Base-by-base conservation (phyloP, 306 rosid species). In the Crotalaria pallida region DNA sequence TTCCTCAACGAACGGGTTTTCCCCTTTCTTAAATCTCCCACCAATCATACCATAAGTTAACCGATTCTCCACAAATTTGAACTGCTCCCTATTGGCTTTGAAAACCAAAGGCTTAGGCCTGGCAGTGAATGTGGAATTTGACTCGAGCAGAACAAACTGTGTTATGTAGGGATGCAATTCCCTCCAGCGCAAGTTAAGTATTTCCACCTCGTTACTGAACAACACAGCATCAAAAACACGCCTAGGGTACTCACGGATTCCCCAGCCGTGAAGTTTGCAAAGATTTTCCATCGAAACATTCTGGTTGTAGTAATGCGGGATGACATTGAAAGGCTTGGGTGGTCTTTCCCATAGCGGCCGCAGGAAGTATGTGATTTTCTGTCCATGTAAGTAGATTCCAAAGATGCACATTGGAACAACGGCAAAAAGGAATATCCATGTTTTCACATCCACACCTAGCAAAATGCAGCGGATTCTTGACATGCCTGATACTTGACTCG, bases 261-360 rank as follows among this genome's bases (percentile, higher is more conserved):
- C 82, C 97, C 97, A 91, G 66, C 97, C 97, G 73, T 91, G 97
- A 69, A 91, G 96, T 60, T 68, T 81, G 85, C 97, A 91, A 31
- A 77, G 89, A 58, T 84, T 87, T 77, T 83, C 92, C 97, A 86
- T 86, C 0, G 89, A 15, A 63, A 84, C 89, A 61, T 86, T 80
- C 69, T 80, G 84, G 17, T 84, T 85, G 23, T 91, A 88, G 65
- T 91, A 91, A 76, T 91, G 97, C 0, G 97, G 91, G 47, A 86
- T 85, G 23, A 86, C 85, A 57, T 83, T 62, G 72, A 91, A 91
- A 51, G 88, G 79, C 69, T 91, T 88, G n/a, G 97, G 97, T 1
- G 97, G 96, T 1, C 81, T 79, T 71, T 91, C 97, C 97, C 97
- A 91, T 3, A 91, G 70, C 2, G 96, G 97, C 74, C 97, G 81